Evolutionary conservation across 148 eudicot genomes (phyloP).

Genomic region (Silene uniflora): DNA sequence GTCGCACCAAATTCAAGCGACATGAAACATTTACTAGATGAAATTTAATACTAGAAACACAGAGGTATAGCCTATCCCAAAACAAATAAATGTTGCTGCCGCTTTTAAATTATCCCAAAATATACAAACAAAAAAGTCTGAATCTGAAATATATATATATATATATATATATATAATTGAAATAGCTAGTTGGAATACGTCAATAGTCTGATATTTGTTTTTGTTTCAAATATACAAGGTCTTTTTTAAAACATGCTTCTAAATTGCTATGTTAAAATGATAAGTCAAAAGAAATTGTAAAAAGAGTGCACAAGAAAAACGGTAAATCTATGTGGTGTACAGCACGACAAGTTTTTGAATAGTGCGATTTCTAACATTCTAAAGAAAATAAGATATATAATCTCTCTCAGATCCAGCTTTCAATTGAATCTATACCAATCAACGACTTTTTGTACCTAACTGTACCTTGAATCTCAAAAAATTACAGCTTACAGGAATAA

Average conservation of each 20-base stretch:
- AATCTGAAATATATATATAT: not conserved
- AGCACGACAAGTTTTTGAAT: not conserved
- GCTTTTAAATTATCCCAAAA: not conserved
- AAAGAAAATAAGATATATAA: not conserved
- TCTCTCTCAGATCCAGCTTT: not conserved
- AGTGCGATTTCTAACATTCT: not conserved
- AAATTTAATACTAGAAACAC: not conserved
- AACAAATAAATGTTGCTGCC: not conserved
- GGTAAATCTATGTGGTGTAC: not conserved
- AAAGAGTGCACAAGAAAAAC: not conserved
- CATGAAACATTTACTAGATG: constrained; percentile 7
- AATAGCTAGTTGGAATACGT: not conserved
- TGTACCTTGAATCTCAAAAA: not conserved
- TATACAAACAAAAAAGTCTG: not conserved
- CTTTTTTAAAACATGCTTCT: not conserved
- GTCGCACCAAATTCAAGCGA: constrained; percentile 26
- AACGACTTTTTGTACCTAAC: not conserved
- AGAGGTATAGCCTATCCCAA: not conserved
- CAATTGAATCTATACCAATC: not conserved
- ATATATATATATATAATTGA: not conserved
- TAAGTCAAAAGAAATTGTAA: not conserved
- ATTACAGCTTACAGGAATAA: too few relatives aligned
- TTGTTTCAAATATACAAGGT: too few relatives aligned
- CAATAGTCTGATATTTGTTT: not conserved
- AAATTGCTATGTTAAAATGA: not conserved